phyloP scores from a whole-genome alignment of 352 stramenopile genomes.

The Pythium apleroticum region DNA sequence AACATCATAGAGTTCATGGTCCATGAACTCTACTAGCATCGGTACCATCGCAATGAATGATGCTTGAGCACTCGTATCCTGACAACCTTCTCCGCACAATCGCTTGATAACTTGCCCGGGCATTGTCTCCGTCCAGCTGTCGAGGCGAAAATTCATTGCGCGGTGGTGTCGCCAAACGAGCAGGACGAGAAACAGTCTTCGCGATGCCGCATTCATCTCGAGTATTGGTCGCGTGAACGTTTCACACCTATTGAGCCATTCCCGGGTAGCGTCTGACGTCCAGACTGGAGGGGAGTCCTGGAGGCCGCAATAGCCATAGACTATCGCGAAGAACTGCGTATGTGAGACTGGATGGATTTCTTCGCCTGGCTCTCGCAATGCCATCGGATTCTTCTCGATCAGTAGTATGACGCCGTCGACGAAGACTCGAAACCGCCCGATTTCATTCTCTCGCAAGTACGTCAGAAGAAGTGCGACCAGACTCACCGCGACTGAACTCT shows the following conservation, averaged over 20 bases:
- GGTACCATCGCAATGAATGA: slow-evolving; percentile 10
- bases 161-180: slow-evolving; percentile 23
- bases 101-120: slow-evolving; percentile 12
- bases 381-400: not conserved
- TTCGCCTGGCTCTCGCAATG: not conserved
- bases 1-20: slow-evolving; percentile 12
- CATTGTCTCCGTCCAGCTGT: slow-evolving; percentile 8
- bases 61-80: not conserved
- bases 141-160: slow-evolving; percentile 14
- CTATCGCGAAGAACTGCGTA: slow-evolving; percentile 6
- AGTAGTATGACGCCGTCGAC: slow-evolving; percentile 11
- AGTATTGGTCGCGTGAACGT: slow-evolving; percentile 11
- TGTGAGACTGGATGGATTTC: not conserved
- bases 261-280: not conserved
- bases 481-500: not conserved
- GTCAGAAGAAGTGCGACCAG: slow-evolving; percentile 15
- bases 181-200: slow-evolving; percentile 8
- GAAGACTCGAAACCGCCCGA: slow-evolving; percentile 17
- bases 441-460: slow-evolving; percentile 23
- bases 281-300: slow-evolving; percentile 8
- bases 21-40: slow-evolving; percentile 17
- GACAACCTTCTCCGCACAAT: not conserved
- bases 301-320: slow-evolving; percentile 4
- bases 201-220: not conserved
- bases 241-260: slow-evolving; percentile 16